Evolutionary conservation across 495 filamentous ascomycete species (phyloP).

Genomic region (Xylaria bambusicola): DNA sequence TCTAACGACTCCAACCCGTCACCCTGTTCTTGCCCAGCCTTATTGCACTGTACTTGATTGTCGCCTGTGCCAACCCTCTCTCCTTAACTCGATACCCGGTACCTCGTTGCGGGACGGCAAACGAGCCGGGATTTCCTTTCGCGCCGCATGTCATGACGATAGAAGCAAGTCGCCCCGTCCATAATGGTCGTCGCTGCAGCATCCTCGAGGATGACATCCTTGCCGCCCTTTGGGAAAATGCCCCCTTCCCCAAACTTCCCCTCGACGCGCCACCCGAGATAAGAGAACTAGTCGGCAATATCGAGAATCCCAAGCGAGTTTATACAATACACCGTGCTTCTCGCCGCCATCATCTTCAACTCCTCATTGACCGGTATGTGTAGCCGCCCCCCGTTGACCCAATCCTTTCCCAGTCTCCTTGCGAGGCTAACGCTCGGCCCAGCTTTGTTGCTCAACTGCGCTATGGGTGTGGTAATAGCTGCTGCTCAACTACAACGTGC

Average conservation of each 20-base stretch:
- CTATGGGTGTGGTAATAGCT: constrained; percentile 71
- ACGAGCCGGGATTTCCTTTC: constrained; percentile 8
- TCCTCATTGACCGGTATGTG: constrained; percentile 55
- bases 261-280: constrained; percentile 54
- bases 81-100: neutral
- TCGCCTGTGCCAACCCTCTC: neutral
- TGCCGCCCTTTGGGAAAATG: constrained; percentile 53
- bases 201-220: constrained; percentile 35
- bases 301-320: constrained; percentile 55
- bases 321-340: constrained; percentile 54
- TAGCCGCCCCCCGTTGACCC: neutral
- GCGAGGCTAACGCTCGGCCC: constrained; percentile 21
- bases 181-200: constrained; percentile 32
- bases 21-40: neutral
- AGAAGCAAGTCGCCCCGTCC: constrained; percentile 45
- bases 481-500: constrained; percentile 76
- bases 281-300: constrained; percentile 48
- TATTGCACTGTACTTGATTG: neutral
- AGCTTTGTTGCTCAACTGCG: constrained; percentile 86
- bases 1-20: neutral
- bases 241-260: constrained; percentile 53
- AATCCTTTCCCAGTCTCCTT: constrained; percentile 3
- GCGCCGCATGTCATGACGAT: constrained; percentile 55
- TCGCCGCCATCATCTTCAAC: constrained; percentile 55
- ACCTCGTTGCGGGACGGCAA: constrained; percentile 12